Conservation (phyloP, 1,284 basidiomycete species). For the Bjerkandera adusta region DNA sequence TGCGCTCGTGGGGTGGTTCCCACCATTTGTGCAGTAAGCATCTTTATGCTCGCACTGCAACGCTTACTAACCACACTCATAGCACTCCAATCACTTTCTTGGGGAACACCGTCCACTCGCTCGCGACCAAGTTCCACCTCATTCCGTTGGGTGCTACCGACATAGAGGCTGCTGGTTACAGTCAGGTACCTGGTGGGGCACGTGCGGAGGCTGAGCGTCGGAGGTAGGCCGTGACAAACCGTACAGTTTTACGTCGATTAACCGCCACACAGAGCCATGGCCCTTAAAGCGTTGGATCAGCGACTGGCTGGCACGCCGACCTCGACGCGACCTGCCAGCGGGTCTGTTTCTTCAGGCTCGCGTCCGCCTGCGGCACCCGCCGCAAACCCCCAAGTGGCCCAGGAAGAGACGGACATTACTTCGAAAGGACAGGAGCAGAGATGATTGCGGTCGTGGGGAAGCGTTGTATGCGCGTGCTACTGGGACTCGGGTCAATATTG, state of each 20-base stretch:
- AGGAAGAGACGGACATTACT: neutral
- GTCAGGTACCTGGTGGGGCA: conserved; percentile 78
- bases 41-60: conserved; percentile 34
- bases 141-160: conserved; percentile 69
- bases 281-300: conserved; percentile 94
- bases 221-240: conserved; percentile 55
- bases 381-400: neutral
- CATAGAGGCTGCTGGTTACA: conserved; percentile 72
- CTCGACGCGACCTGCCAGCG: conserved; percentile 40
- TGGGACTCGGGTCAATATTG: conserved; percentile 1
- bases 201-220: conserved; percentile 92
- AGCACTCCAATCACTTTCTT: conserved; percentile 68
- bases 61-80: neutral
- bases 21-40: conserved; percentile 85
- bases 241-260: too few species aligned
- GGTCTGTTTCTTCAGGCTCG: conserved; percentile 26
- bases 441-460: conserved; percentile 1
- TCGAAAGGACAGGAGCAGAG: conserved; percentile 5
- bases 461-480: neutral
- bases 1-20: conserved; percentile 96
- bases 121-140: conserved; percentile 76
- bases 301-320: conserved; percentile 56
- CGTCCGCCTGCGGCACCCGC: conserved; percentile 4
- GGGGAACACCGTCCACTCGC: conserved; percentile 66
- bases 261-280: conserved; percentile 83